A percentile compares a stretch with the other conserved stretches of the same genome.
Evolutionary conservation across 257 asterid species (phyloP).

Genomic region (Solanum neorickii): DNA sequence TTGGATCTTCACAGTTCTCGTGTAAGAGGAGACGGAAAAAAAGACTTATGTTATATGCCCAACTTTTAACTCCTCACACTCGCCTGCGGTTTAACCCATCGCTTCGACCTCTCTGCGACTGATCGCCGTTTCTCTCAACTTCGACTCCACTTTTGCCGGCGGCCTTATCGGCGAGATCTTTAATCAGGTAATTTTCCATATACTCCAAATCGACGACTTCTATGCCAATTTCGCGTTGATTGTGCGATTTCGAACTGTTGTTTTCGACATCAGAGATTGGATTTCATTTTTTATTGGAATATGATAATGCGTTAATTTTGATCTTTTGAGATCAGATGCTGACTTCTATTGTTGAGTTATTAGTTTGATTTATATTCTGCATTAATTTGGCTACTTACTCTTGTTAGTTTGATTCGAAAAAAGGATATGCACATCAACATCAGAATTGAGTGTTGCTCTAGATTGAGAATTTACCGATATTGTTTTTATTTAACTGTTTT

Average conservation of each 20-base stretch:
- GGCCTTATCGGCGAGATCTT: slow-evolving; percentile 17
- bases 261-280: not conserved
- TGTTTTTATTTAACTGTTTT: not conserved
- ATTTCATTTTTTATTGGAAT: not conserved
- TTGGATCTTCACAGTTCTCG: not conserved
- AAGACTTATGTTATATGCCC: not conserved
- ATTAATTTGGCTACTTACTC: not conserved
- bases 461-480: not conserved
- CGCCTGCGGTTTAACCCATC: not conserved
- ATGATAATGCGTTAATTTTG: not conserved
- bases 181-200: not conserved
- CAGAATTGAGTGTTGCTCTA: not conserved
- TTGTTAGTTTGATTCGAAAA: not conserved
- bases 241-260: not conserved
- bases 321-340: not conserved
- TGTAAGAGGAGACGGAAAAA: not conserved
- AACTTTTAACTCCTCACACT: not conserved
- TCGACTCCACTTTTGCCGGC: not conserved
- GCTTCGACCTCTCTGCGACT: not conserved
- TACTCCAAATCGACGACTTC: not conserved
- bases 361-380: not conserved
- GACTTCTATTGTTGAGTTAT: not conserved
- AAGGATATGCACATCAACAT: not conserved
- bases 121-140: slow-evolving; percentile 22
- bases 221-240: not conserved